Evolutionary conservation across 2,329 filamentous ascomycete species (phyloP), one percentile per base, ranked within the genome.

Genomic region (Colletotrichum sp.): DNA sequence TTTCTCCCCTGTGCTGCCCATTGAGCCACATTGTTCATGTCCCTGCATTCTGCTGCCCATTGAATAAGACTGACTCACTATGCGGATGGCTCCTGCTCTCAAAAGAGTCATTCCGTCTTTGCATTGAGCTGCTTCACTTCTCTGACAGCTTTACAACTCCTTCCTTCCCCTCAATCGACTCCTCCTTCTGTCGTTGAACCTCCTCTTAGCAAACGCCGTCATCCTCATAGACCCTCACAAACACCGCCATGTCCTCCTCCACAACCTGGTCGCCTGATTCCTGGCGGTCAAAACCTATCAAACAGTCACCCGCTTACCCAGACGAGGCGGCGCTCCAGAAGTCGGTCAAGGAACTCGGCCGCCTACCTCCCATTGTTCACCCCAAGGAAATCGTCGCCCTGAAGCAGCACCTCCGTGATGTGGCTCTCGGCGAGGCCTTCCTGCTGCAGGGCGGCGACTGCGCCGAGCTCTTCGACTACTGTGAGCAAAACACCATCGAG

Each of bases 391-490:
- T 99, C 81, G 89, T 92, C 79, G 93, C 92, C 78, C 90, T 99
- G 69, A 96, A 96, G 82, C 89, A 92, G 68, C 93, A 92, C 80
- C 90, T 99, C 26, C 92, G 92, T 75, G 95, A 98, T 86, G 97
- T 98, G 8, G 97, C 97, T 7, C 88, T 94, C 43, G 97, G 97
- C 38, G 96, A 96, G 79, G 95, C 96, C 15, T 99, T 99, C 84
- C 89, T 99, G 12, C 92, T 99, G 6, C 97, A 99, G 87, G 97
- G 97, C 76, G 97, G 96, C 77, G 97, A 99, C 86, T 99, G 97
- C 82, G 97, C 97, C 18, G 97, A 99, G 87, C 91, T 99, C 12
- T 99, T 99, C 82, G 95, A 97, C 85, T 99, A 99, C 88, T 99
- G 97, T 85, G 93, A 94, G 80, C 94, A 96, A 83, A 91, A 91